Base-by-base conservation (phyloP, 2,329 filamentous ascomycete genomes). In the Aspergillus nomiae region DNA sequence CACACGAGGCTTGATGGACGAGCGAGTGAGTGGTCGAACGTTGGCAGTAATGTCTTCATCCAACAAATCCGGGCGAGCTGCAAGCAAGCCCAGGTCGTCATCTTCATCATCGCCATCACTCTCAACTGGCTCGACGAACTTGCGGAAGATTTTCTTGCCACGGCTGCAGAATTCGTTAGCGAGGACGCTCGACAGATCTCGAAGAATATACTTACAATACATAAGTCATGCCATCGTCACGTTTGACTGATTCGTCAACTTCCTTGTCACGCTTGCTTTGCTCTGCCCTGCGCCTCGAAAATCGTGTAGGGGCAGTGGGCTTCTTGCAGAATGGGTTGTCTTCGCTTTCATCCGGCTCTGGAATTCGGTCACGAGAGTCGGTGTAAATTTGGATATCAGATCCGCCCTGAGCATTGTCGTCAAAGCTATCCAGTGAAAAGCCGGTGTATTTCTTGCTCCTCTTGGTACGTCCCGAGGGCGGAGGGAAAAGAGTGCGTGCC, bases 301-400 rank as follows among this genome's bases (percentile, higher is more conserved):
- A 70, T 63, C 69, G 70, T 34, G 74, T 55, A 48, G 71, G 62
- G 63, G 70, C 63, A 57, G 56, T 73, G 24, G 67, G 67, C 65
- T 78, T 79, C 16, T 77, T 80, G 56, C 82, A 69, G 69, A 89
- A 89, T 0, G 86, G 86, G 67, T 89, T 89, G 59, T 84, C 82
- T 54, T 82, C 78, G 38, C 77, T 80, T 5, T 80, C 71, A 65
- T 85, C 84, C 2, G 82, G 62, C 56, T 83, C 80, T 16, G 87
- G 87, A 36, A 89, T 78, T 53, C 85, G 84, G 70, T 89, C 87
- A 67, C 87, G 84, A 30, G 85, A 84, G 69, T 90, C 87, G n/a
- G 86, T 88, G 76, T 83, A 89, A 64, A 89, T 86, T 57, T 84
- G 75, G 53, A 88, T 85, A 59, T 80, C 75, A 5, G 76, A 73